A percentile compares a stretch with the other conserved stretches of the same genome.
These are phyloP conservation scores for Firmiana major DNA, from an alignment of 345 rosid species.

Conservation along the genomic window DNA sequence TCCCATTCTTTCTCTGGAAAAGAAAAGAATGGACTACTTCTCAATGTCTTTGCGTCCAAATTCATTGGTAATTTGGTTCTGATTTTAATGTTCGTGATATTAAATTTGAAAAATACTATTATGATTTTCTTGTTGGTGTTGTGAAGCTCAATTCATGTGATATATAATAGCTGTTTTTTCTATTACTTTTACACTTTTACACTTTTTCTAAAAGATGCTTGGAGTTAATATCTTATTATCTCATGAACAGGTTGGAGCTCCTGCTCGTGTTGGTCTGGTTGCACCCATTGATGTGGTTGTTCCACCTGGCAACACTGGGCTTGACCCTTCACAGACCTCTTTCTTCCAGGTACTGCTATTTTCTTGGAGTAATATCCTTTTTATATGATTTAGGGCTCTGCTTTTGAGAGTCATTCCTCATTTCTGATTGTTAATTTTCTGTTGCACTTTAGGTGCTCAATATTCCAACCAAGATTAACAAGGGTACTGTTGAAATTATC, in stretches of 20 bases:
- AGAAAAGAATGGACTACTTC: not conserved
- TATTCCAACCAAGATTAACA: slow-evolving; percentile 94
- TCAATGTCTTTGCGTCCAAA: not conserved
- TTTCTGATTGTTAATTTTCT: not conserved
- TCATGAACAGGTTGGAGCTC: slow-evolving; percentile 77
- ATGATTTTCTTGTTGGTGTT: not conserved
- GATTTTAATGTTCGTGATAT: too few species aligned
- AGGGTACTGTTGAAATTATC: slow-evolving; percentile 94
- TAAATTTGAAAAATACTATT: not conserved
- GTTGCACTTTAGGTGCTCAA: slow-evolving; percentile 56
- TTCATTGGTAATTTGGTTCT: not conserved
- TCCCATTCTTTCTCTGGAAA: not conserved
- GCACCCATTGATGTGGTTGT: slow-evolving; percentile 93
- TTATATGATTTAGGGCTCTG: not conserved
- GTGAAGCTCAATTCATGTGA: not conserved
- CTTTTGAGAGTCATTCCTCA: not conserved
- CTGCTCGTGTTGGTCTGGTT: slow-evolving; percentile 93
- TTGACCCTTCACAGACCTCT: slow-evolving; percentile 93
- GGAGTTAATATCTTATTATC: not conserved
- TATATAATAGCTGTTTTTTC: not conserved
- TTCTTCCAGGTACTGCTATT: slow-evolving; percentile 66
- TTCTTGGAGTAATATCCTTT: not conserved
- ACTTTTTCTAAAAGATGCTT: not conserved
- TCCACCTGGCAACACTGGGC: slow-evolving; percentile 94
- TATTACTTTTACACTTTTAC: not conserved